These are phyloP conservation scores for Lotmaria passim DNA, from an alignment of 208 protist genomes.

Conservation along the genomic window DNA sequence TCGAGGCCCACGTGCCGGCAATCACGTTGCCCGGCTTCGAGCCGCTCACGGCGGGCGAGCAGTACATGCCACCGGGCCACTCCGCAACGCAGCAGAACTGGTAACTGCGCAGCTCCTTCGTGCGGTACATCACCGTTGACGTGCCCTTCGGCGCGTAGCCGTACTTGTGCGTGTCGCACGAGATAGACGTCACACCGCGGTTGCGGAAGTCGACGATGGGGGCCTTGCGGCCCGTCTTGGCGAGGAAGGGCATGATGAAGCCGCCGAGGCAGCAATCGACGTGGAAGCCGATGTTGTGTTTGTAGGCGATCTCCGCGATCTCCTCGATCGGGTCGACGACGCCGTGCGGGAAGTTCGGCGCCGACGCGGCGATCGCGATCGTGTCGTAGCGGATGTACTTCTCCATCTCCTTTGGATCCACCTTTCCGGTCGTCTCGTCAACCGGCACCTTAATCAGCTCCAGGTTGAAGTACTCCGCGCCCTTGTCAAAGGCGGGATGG, in stretches of 20 bases:
- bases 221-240: conserved; percentile 85
- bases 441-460: conserved; percentile 94
- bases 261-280: conserved; percentile 98
- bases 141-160: conserved; percentile 98
- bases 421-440: conserved; percentile 66
- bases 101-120: conserved; percentile 85
- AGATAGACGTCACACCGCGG: conserved; percentile 98
- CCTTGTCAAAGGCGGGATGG: conserved; percentile 99
- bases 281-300: conserved; percentile 95
- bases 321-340: conserved; percentile 91
- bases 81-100: conserved; percentile 96
- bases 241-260: conserved; percentile 97
- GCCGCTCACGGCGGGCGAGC: conserved; percentile 95
- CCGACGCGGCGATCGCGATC: conserved; percentile 94
- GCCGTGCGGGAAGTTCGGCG: conserved; percentile 96
- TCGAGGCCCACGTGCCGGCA: conserved; percentile 96
- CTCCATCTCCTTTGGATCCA: conserved; percentile 83
- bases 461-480: conserved; percentile 96
- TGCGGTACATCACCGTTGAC: conserved; percentile 95
- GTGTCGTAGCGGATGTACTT: conserved; percentile 96
- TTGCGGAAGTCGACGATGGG: conserved; percentile 96
- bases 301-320: conserved; percentile 89
- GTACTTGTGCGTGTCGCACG: conserved; percentile 99
- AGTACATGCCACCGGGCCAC: conserved; percentile 99
- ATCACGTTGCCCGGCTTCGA: conserved; percentile 95